Conservation (phyloP, 768 basidiomycete genomes). For the Lyophyllum decastes region DNA sequence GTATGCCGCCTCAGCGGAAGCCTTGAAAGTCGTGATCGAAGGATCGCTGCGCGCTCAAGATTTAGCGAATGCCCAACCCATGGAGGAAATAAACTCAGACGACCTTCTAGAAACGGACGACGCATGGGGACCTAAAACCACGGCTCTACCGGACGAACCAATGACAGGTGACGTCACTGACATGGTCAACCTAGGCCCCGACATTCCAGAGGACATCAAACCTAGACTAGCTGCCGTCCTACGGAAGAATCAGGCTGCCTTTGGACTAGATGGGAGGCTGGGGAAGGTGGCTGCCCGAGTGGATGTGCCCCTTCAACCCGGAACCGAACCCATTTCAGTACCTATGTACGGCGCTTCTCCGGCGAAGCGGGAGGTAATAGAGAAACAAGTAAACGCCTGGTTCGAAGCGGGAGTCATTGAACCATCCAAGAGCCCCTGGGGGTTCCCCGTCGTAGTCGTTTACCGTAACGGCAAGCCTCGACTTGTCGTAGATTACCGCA, state of each 20-base stretch:
- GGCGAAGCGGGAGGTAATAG: constrained; percentile 28
- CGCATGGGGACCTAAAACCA: constrained; percentile 28
- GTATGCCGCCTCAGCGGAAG: neutral
- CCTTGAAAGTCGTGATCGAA: constrained; percentile 4
- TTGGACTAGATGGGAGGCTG: neutral
- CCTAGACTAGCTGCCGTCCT: constrained; percentile 17
- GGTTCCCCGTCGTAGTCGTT: constrained; percentile 29
- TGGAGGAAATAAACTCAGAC: constrained; percentile 15
- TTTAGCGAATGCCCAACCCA: neutral
- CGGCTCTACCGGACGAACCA: constrained; percentile 19
- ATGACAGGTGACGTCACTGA: neutral
- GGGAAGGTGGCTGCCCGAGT: constrained; percentile 21
- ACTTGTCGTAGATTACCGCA: constrained; percentile 35
- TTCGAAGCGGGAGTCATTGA: constrained; percentile 38
- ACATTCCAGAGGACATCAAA: neutral
- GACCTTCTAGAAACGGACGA: constrained; percentile 18
- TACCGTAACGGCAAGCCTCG: constrained; percentile 38
- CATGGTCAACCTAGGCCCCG: neutral
- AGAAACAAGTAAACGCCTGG: constrained; percentile 31
- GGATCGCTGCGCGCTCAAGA: neutral
- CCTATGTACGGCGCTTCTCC: constrained; percentile 26
- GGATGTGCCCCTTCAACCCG: constrained; percentile 24
- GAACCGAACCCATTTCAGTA: constrained; percentile 25
- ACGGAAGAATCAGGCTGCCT: neutral
- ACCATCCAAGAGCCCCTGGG: constrained; percentile 39